Evolutionary conservation across 768 basidiomycete genomes (phyloP), one percentile per base, ranked within the genome.

Genomic region (Mycena leptocephala): DNA sequence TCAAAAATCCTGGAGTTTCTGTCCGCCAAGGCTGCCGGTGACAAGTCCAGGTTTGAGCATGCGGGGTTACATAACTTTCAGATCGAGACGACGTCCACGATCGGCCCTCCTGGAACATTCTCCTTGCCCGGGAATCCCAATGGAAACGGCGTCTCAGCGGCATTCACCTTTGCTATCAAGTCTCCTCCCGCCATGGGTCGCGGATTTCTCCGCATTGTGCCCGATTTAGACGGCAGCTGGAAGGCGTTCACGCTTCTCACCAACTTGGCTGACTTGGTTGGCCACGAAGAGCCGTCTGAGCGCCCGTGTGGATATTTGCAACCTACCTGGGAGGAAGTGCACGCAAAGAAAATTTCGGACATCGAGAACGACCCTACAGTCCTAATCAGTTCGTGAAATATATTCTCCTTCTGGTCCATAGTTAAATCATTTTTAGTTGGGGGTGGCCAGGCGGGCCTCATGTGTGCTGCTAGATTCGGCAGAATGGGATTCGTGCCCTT

Each of bases 381-480:
- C 33, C 41, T 81, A 43, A 79, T 81, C 28, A 32, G 80, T 81
- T 39, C 48, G 70, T 41, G 4, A n/a, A 26, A 32, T 24, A n/a
- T n/a, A n/a, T 70, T 5, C 24, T 0, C 8, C 6, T 8, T 70
- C 10, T 22, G 7, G 28, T 26, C 37, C n/a, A n/a, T n/a, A n/a
- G n/a, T n/a, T n/a, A n/a, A n/a, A n/a, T n/a, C n/a, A n/a, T n/a
- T n/a, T 39, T 13, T 30, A 77, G 76, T 90, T 43, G 88, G 91
- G 3, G 90, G 84, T 13, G 89, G 91, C 2, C 92, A 93, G 72
- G 85, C 87, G 43, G 93, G 93, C 4, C 80, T 93, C 48, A 89
- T 89, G 32, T 79, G 89, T 46, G 90, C 90, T 0, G 92, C 91
- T 20, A 84, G 91, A 37, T 87, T 93, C 62, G 88, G 89, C 72